These are phyloP conservation scores for Camellia lanceoleosa DNA, from an alignment of 148 eudicot species.

Conservation along the genomic window DNA sequence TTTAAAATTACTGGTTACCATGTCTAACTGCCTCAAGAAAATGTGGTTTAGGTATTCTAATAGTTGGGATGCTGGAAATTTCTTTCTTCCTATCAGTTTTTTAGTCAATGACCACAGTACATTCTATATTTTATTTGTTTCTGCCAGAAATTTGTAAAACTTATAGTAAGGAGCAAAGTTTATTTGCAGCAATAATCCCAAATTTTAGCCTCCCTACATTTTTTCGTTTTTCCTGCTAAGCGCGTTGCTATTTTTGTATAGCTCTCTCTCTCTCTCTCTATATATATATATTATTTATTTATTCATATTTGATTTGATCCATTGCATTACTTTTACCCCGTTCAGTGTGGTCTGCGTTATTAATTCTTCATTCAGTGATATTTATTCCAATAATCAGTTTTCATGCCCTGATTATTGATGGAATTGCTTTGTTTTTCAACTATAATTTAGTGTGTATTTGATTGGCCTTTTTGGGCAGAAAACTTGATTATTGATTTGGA, in stretches of 20 bases:
- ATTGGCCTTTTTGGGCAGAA: no score
- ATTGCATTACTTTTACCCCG: no score
- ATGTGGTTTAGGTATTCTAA: constrained; percentile 12
- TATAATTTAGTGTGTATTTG: no score
- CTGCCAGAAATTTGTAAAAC: neutral
- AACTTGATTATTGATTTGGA: no score
- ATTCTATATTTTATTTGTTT: neutral
- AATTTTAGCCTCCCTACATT: neutral
- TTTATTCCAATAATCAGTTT: no score
- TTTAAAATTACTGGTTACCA: constrained; percentile 59
- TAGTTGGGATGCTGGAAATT: constrained; percentile 21
- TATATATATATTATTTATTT: no score
- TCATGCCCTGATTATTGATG: no score
- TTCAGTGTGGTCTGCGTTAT: no score
- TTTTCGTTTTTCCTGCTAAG: neutral
- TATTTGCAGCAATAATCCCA: neutral
- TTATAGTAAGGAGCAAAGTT: neutral
- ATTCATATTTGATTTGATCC: no score
- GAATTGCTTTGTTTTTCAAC: no score
- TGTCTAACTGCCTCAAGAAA: constrained; percentile 30
- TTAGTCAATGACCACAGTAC: neutral
- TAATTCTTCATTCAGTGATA: no score
- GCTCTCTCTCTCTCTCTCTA: no score
- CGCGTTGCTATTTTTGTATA: neutral
- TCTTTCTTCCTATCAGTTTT: constrained; percentile 5